phyloP scores from a whole-genome alignment of 306 rosid species.

The Boehmeria nivea region DNA sequence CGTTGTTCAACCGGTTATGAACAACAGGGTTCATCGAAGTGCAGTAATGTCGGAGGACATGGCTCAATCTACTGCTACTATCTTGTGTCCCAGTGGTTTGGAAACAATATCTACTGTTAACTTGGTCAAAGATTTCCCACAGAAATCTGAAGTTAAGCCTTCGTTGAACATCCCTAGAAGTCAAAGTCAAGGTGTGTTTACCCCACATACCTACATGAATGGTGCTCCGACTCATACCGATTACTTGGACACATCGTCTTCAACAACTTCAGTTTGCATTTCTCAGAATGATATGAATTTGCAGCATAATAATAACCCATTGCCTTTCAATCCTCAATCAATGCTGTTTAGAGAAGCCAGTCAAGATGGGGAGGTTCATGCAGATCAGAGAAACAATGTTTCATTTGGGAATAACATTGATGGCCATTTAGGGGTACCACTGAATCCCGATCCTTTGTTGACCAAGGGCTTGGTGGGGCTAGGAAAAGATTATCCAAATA shows the following conservation, averaged over 20 bases:
- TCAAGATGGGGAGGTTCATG: conserved; percentile 69
- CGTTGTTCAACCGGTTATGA: conserved; percentile 46
- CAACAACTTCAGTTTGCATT: conserved; percentile 80
- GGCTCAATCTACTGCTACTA: conserved; percentile 69
- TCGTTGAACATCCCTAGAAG: conserved; percentile 42
- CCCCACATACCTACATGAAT: conserved; percentile 47
- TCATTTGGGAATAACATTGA: conserved; percentile 53
- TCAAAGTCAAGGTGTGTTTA: conserved; percentile 60
- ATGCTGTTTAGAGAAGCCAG: conserved; percentile 59
- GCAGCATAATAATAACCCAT: conserved; percentile 53
- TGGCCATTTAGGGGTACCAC: conserved; percentile 46
- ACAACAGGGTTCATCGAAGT: conserved; percentile 42
- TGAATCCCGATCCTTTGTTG: conserved; percentile 56
- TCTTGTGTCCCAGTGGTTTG: conserved; percentile 46
- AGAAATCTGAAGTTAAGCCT: conserved; percentile 66
- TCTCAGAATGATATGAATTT: conserved; percentile 65
- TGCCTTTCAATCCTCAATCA: conserved; percentile 66
- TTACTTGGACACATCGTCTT: conserved; percentile 94
- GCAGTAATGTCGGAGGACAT: conserved; percentile 52
- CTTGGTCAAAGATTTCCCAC: conserved; percentile 60
- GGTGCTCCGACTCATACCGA: conserved; percentile 52
- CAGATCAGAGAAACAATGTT: conserved; percentile 53
- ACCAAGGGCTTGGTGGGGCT: conserved; percentile 51
- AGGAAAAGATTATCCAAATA: conserved; percentile 55
- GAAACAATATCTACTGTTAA: conserved; percentile 50